Evolutionary conservation across 768 basidiomycete genomes (phyloP), one percentile per base, ranked within the genome.

Genomic region (Hypholoma sublateritium): DNA sequence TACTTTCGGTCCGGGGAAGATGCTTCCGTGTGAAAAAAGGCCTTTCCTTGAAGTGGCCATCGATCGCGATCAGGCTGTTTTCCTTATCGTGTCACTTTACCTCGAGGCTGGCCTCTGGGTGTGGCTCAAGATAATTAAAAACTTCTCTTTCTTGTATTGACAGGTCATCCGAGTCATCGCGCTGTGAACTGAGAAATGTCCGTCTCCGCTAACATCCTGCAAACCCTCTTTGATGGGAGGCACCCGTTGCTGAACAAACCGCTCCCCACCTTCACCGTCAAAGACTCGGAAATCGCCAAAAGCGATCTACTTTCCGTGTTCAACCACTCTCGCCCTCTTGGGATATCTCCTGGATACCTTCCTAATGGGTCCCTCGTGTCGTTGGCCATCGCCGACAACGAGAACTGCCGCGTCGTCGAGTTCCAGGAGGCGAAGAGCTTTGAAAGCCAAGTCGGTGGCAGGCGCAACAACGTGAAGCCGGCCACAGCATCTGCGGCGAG

Each of bases 331-430:
- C 65, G 64, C 14, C 75, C 78, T 12, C 67, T 86, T 58, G 85
- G 83, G 1, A 67, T 85, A 25, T 78, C 84, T 5, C 77, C 81
- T 4, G 80, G 79, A 1, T 84, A 81, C 62, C 72, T 77, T 1
- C 58, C 69, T 17, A 58, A 65, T 9, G 81, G 82, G 1, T 61
- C 63, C 16, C 70, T 87, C 36, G 61, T 74, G 42, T 77, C 76
- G 0, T 72, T 87, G 21, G 80, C 81, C 6, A 71, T 85, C 54
- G 69, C 76, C 9, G 73, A 78, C 47, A 69, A 70, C 28, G 59
- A 64, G 14, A 66, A 69, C 39, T 76, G 75, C 47, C 61, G 66
- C 3, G 70, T 79, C 53, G 54, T 77, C 53, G 72, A 75, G 50
- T 74, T 77, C 58, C 49, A 61, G 35, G 56, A 64, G 21, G 35